Percentiles rank a stretch among this genome's conserved stretches.
These are phyloP conservation scores for Daldinia sp. DNA, from an alignment of 2,329 filamentous ascomycete genomes.

Conservation along the genomic window DNA sequence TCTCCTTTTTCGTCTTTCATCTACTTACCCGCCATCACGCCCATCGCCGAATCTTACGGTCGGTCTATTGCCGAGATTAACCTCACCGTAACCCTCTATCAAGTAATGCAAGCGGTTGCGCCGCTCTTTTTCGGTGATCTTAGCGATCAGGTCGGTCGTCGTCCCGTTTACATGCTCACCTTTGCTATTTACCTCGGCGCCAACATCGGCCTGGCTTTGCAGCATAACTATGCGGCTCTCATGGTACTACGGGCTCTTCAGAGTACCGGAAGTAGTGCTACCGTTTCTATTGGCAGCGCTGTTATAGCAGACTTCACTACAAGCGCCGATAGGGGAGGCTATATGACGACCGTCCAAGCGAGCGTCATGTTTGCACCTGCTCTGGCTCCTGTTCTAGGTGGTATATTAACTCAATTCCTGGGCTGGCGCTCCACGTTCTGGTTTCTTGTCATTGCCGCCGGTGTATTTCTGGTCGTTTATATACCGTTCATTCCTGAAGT, in stretches of 20 bases:
- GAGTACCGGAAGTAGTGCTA: slow-evolving; percentile 7
- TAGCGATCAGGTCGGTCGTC: slow-evolving; percentile 11
- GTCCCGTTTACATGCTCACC: slow-evolving; percentile 7
- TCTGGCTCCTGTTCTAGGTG: slow-evolving; percentile 39
- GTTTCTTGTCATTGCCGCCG: slow-evolving; percentile 45
- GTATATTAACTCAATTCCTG: slow-evolving; percentile 35
- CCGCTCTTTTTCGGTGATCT: slow-evolving; percentile 13
- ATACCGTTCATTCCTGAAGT: slow-evolving; percentile 16
- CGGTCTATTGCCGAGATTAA: slow-evolving; percentile 10
- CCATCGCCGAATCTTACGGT: neutral
- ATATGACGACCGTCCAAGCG: neutral
- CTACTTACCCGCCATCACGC: slow-evolving; percentile 13
- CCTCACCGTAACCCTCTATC: slow-evolving; percentile 11
- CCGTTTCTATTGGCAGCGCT: slow-evolving; percentile 13
- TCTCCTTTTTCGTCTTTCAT: slow-evolving; percentile 12
- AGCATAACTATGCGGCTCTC: slow-evolving; percentile 9
- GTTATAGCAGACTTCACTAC: slow-evolving; percentile 9
- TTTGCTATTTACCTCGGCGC: slow-evolving; percentile 14
- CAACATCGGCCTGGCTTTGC: slow-evolving; percentile 10
- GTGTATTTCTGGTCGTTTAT: slow-evolving; percentile 28
- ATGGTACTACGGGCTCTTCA: slow-evolving; percentile 15
- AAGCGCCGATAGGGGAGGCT: slow-evolving; percentile 7
- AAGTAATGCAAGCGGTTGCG: slow-evolving; percentile 10
- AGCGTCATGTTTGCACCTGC: slow-evolving; percentile 11
- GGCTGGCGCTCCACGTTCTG: slow-evolving; percentile 48